Percentiles rank a stretch among this genome's conserved stretches.
Conservation (phyloP, 2,329 filamentous ascomycete species). For the Diaporthe citrichinensis region DNA sequence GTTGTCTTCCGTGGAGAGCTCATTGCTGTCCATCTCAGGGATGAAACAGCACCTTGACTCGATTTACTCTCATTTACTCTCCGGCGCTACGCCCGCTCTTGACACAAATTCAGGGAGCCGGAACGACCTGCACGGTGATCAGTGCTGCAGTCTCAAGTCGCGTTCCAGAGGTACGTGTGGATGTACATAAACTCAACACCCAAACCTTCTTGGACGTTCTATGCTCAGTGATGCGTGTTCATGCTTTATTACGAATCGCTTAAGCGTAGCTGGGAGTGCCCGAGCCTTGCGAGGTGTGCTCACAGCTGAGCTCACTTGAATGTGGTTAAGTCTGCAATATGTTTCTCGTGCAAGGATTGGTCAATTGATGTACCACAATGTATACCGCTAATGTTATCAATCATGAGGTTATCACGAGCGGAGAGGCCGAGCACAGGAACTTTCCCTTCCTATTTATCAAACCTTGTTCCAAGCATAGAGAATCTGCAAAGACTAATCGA, state of each 20-base stretch:
- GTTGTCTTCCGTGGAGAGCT: background rate
- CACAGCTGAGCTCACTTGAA: too few species aligned
- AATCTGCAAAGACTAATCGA: too few species aligned
- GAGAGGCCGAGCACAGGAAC: too few species aligned
- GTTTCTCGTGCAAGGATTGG: too few species aligned
- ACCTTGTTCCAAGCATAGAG: too few species aligned
- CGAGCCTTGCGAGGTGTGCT: too few species aligned
- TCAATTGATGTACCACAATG: too few species aligned
- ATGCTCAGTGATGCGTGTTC: too few species aligned
- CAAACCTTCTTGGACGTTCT: background rate
- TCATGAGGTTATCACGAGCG: too few species aligned
- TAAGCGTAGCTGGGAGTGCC: background rate
- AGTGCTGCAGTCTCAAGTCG: constrained; percentile 22
- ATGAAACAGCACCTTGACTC: constrained; percentile 26
- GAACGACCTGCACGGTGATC: constrained; percentile 7
- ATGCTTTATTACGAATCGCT: background rate
- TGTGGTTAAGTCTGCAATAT: too few species aligned
- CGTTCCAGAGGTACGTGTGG: constrained; percentile 3
- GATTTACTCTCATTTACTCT: background rate
- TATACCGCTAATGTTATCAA: too few species aligned
- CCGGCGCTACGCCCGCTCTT: background rate
- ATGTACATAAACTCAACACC: background rate
- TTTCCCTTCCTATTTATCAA: too few species aligned
- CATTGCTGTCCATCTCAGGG: background rate
- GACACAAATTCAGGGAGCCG: background rate